phyloP scores from a whole-genome alignment of 2,329 filamentous ascomycete genomes.

The Trichophyton rubrum region DNA sequence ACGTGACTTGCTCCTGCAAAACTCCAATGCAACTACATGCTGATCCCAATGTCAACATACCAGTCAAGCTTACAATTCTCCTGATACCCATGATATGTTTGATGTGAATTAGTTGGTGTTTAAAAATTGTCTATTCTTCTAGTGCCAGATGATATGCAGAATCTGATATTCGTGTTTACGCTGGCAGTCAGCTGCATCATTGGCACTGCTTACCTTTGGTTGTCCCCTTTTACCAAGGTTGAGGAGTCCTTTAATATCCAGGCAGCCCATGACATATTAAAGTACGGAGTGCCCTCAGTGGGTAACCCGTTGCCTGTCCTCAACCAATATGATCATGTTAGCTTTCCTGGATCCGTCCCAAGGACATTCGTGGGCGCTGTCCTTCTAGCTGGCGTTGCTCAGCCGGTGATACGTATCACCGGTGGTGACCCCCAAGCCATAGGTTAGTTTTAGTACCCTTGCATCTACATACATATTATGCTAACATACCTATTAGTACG shows the following conservation, averaged over 20 bases:
- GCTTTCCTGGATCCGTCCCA: constrained; percentile 82
- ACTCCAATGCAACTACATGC: too few relatives aligned
- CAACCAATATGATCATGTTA: constrained; percentile 65
- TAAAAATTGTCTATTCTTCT: neutral
- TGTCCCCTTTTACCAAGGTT: constrained; percentile 87
- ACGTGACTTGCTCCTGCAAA: too few relatives aligned
- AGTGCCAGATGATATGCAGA: neutral
- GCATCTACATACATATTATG: neutral
- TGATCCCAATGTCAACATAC: too few relatives aligned
- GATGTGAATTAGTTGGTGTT: too few relatives aligned
- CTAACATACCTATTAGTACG: constrained; percentile 42
- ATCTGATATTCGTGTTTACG: neutral
- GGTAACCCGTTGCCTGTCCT: constrained; percentile 23
- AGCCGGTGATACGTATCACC: constrained; percentile 47
- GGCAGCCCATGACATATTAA: constrained; percentile 77
- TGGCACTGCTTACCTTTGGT: constrained; percentile 6
- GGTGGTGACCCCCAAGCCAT: neutral
- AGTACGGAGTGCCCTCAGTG: constrained; percentile 58
- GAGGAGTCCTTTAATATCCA: constrained; percentile 98
- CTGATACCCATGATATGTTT: too few relatives aligned
- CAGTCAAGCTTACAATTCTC: too few relatives aligned
- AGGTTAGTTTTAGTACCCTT: neutral
- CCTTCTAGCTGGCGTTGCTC: constrained; percentile 58
- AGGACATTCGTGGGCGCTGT: constrained; percentile 78
- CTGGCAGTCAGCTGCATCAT: neutral